These are phyloP conservation scores for Alternaria metachromatica DNA, from an alignment of 2,329 filamentous ascomycete genomes.

Conservation along the genomic window DNA sequence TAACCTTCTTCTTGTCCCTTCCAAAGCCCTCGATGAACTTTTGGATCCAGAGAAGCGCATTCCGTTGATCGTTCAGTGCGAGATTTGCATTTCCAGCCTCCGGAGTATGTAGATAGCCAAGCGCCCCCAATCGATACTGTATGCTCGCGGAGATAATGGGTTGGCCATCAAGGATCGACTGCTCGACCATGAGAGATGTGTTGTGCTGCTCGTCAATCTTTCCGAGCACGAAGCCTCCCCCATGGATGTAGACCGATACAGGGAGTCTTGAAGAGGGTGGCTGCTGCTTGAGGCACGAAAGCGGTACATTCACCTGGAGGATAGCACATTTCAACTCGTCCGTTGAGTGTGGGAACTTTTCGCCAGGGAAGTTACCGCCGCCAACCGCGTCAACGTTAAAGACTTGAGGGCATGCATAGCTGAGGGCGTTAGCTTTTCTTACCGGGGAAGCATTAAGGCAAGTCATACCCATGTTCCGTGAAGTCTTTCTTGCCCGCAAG, in stretches of 20 bases:
- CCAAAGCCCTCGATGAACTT: slow-evolving; percentile 45
- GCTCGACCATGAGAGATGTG: slow-evolving; percentile 29
- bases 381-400: slow-evolving; percentile 6
- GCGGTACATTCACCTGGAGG: slow-evolving; percentile 33
- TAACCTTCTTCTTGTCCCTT: slow-evolving; percentile 40
- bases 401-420: slow-evolving; percentile 28
- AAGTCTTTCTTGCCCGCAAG: slow-evolving; percentile 15
- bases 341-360: slow-evolving; percentile 1
- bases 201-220: slow-evolving; percentile 33
- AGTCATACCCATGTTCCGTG: slow-evolving; percentile 25
- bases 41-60: slow-evolving; percentile 47
- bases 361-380: slow-evolving; percentile 22
- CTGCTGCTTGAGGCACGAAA: slow-evolving; percentile 12
- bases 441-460: background rate
- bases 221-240: slow-evolving; percentile 57
- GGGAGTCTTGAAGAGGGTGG: slow-evolving; percentile 45
- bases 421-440: slow-evolving; percentile 1
- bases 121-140: slow-evolving; percentile 36
- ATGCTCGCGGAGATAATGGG: slow-evolving; percentile 26
- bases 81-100: slow-evolving; percentile 40
- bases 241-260: slow-evolving; percentile 61
- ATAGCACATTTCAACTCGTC: slow-evolving; percentile 28
- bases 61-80: slow-evolving; percentile 39
- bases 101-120: slow-evolving; percentile 50
- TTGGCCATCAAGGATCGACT: slow-evolving; percentile 25